Percentiles rank a stretch among this genome's conserved stretches.
Evolutionary conservation across 805 yeast genomes (phyloP).

Genomic region (Pichia exigua): DNA sequence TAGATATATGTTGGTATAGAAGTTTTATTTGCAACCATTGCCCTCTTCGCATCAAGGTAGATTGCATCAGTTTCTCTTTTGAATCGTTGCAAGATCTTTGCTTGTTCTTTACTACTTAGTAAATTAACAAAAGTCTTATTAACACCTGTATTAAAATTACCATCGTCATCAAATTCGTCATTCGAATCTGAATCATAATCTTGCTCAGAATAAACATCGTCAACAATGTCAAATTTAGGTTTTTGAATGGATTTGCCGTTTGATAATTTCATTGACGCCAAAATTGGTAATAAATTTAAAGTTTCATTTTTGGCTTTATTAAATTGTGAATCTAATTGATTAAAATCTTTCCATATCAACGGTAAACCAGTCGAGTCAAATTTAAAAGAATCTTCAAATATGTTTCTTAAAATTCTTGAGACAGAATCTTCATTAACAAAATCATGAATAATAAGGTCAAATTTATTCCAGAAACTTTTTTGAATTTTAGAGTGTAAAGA

Average conservation of each 20-base stretch:
- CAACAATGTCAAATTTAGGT: constrained; percentile 25
- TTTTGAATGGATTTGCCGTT: constrained; percentile 43
- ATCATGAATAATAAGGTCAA: constrained; percentile 52
- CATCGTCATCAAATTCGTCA: constrained; percentile 23
- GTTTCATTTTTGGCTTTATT: constrained; percentile 53
- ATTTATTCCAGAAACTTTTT: constrained; percentile 55
- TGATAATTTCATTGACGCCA: constrained; percentile 45
- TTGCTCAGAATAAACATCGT: constrained; percentile 31
- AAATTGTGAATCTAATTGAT: constrained; percentile 64
- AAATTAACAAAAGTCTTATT: constrained; percentile 46
- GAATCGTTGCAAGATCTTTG: constrained; percentile 48
- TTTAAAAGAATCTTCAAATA: constrained; percentile 75
- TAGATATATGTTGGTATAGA: constrained; percentile 82
- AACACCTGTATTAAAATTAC: constrained; percentile 34
- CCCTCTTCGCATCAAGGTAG: constrained; percentile 82
- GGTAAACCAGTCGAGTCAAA: constrained; percentile 83
- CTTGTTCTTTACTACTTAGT: constrained; percentile 49
- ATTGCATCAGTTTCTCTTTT: constrained; percentile 71
- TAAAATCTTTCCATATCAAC: constrained; percentile 64
- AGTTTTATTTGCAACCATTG: constrained; percentile 67
- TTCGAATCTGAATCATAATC: constrained; percentile 24
- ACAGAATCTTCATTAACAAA: constrained; percentile 60
- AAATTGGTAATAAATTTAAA: constrained; percentile 47
- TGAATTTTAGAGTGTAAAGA: constrained; percentile 35
- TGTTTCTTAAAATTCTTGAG: constrained; percentile 58